A percentile compares a stretch with the other conserved stretches of the same genome.
These are phyloP conservation scores for Zelopaecilomyces penicillatus DNA, from an alignment of 2,329 filamentous ascomycete genomes.

Conservation along the genomic window DNA sequence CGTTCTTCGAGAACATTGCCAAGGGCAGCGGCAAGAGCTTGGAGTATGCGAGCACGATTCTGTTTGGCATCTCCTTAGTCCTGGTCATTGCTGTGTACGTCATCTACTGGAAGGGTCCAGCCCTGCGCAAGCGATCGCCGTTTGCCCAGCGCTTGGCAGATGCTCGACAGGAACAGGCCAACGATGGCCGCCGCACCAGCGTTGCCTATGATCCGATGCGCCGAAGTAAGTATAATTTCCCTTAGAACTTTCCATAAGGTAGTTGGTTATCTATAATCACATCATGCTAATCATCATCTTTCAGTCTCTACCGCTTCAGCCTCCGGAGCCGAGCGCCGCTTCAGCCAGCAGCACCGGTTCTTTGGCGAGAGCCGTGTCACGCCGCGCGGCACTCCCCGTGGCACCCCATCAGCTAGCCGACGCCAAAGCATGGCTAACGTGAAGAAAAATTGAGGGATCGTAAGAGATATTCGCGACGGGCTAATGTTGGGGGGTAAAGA, in stretches of 20 bases:
- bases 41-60: constrained; percentile 54
- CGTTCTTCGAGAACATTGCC: constrained; percentile 53
- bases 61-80: constrained; percentile 52
- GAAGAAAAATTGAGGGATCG: constrained; percentile 6
- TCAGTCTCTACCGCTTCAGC: constrained; percentile 17
- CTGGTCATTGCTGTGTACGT: constrained; percentile 56
- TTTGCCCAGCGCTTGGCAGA: constrained; percentile 56
- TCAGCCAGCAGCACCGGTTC: constrained; percentile 32
- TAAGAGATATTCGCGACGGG: too few species aligned
- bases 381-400: constrained; percentile 27
- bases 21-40: constrained; percentile 39
- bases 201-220: constrained; percentile 16
- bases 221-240: constrained; percentile 17
- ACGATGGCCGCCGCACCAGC: constrained; percentile 22
- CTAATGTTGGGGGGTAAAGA: too few species aligned
- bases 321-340: constrained; percentile 18
- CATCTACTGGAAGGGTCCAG: constrained; percentile 58
- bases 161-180: constrained; percentile 23
- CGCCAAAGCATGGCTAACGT: constrained; percentile 17
- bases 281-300: not conserved
- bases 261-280: not conserved
- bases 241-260: not conserved
- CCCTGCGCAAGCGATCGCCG: constrained; percentile 49
- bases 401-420: constrained; percentile 29
- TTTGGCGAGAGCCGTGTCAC: constrained; percentile 34